Conservation (phyloP, 305 asterid species). For the Fraxinus nigra region DNA sequence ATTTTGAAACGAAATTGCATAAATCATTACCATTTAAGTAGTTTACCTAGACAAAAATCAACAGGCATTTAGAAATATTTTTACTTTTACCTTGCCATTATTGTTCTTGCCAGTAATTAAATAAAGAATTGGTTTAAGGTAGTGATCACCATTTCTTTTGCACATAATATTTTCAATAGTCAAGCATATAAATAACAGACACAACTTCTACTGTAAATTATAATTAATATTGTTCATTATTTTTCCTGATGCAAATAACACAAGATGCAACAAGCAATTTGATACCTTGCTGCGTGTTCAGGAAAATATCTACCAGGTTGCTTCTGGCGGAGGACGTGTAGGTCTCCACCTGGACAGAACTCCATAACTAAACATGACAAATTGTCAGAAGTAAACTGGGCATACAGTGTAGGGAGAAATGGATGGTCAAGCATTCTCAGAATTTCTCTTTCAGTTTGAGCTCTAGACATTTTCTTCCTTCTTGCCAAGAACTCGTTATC, state of each 20-base stretch:
- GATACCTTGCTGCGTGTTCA: slow-evolving; percentile 88
- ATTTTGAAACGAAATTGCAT: background rate
- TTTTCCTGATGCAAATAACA: background rate
- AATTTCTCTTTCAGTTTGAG: slow-evolving; percentile 91
- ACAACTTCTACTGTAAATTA: background rate
- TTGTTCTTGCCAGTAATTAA: background rate
- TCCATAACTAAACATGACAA: slow-evolving; percentile 91
- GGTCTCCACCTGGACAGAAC: slow-evolving; percentile 91
- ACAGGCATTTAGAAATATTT: background rate
- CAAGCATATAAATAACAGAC: background rate
- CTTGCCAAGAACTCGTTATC: slow-evolving; percentile 77
- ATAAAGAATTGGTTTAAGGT: background rate
- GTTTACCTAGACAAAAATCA: background rate
- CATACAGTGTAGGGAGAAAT: slow-evolving; percentile 85
- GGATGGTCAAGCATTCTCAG: slow-evolving; percentile 90
- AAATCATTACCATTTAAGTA: background rate
- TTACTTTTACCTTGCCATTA: background rate
- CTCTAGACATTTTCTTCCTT: slow-evolving; percentile 79
- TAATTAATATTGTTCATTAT: background rate
- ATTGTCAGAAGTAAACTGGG: slow-evolving; percentile 83
- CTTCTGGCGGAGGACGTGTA: slow-evolving; percentile 88
- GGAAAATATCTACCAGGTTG: slow-evolving; percentile 71
- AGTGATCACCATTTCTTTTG: background rate
- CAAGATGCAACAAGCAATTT: background rate
- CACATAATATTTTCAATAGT: background rate